Evolutionary conservation across 1,284 basidiomycete species (phyloP).

Genomic region (Rhodotorula sp.): DNA sequence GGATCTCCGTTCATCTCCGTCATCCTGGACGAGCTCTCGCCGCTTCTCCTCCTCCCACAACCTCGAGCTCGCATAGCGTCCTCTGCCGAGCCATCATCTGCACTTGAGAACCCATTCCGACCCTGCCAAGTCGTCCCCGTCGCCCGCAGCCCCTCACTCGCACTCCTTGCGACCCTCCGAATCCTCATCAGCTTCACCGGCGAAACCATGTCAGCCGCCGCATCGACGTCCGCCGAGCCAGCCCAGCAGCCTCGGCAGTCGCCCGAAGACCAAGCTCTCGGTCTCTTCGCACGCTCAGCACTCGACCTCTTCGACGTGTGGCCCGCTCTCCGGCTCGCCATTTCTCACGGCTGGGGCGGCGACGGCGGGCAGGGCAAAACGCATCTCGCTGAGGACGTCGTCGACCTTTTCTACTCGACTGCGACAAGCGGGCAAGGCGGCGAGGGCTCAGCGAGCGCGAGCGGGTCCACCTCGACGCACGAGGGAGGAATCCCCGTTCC

Average conservation of each 20-base stretch:
- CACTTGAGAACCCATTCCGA: no score
- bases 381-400: constrained; percentile 71
- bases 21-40: not conserved
- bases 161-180: not conserved
- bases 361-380: constrained; percentile 45
- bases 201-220: not conserved
- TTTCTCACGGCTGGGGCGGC: constrained; percentile 72
- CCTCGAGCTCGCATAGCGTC: not conserved
- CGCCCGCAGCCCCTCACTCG: not conserved
- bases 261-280: constrained; percentile 35
- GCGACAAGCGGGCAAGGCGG: not conserved
- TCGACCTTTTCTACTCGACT: constrained; percentile 67
- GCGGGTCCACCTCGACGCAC: constrained; percentile 2
- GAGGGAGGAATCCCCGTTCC: constrained; percentile 19
- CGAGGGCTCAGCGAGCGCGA: not conserved
- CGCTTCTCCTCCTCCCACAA: not conserved
- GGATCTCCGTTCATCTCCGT: no score
- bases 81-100: no score
- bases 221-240: not conserved
- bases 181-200: not conserved
- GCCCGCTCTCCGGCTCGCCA: constrained; percentile 78
- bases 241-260: constrained; percentile 1
- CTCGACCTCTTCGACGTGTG: constrained; percentile 74
- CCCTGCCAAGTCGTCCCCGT: not conserved
- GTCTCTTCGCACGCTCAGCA: constrained; percentile 78